Conservation (phyloP, 257 asterid genomes). For the Solanum appendiculatum region DNA sequence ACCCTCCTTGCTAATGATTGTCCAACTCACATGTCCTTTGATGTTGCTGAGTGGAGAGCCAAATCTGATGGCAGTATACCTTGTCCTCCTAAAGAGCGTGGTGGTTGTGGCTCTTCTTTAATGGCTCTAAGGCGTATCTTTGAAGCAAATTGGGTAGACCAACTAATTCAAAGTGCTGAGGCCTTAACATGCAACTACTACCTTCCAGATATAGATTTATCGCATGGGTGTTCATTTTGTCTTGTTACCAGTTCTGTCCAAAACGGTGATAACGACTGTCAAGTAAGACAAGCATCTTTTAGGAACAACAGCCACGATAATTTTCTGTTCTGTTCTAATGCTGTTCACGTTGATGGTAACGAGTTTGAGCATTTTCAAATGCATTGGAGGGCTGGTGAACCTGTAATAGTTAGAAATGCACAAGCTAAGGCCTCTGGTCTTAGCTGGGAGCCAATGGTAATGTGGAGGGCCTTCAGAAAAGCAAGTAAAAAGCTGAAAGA, state of each 20-base stretch:
- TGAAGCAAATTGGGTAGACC: slow-evolving; percentile 38
- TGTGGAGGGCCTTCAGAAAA: slow-evolving; percentile 72
- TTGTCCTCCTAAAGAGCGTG: slow-evolving; percentile 62
- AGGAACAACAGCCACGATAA: slow-evolving; percentile 44
- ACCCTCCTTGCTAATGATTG: slow-evolving; percentile 14
- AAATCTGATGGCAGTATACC: slow-evolving; percentile 42
- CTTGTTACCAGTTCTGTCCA: slow-evolving; percentile 1
- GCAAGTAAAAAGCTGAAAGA: slow-evolving; percentile 47
- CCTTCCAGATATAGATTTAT: slow-evolving; percentile 23
- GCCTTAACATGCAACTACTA: slow-evolving; percentile 28
- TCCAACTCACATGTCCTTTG: neutral
- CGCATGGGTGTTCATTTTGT: slow-evolving; percentile 39
- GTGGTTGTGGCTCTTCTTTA: slow-evolving; percentile 63
- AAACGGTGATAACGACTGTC: slow-evolving; percentile 1
- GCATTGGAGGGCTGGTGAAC: slow-evolving; percentile 87
- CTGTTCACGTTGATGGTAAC: slow-evolving; percentile 24
- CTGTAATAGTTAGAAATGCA: slow-evolving; percentile 57
- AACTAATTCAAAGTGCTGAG: slow-evolving; percentile 40
- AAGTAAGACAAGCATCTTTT: slow-evolving; percentile 49
- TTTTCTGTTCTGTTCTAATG: slow-evolving; percentile 62
- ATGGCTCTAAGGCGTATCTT: slow-evolving; percentile 46
- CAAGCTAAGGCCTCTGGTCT: slow-evolving; percentile 53
- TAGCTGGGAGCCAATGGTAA: slow-evolving; percentile 91
- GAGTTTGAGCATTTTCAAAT: slow-evolving; percentile 58
- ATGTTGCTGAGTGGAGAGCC: slow-evolving; percentile 37